Conservation (phyloP, 768 basidiomycete species). For the Trametes elegans region DNA sequence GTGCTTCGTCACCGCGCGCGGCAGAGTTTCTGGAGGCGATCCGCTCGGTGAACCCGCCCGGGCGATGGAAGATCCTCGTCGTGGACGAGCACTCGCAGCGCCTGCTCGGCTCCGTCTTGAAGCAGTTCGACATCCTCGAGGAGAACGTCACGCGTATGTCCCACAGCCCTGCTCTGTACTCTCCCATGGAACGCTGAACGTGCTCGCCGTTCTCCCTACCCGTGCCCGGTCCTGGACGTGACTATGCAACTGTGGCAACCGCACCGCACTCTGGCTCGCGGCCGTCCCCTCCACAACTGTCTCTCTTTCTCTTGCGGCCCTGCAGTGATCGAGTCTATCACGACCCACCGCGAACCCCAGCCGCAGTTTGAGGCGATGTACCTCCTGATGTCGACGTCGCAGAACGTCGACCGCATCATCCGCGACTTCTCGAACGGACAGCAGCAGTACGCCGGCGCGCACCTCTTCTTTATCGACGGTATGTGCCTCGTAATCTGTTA, state of each 20-base stretch:
- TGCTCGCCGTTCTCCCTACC: neutral
- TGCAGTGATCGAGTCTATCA: conserved; percentile 90
- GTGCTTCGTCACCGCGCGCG: neutral
- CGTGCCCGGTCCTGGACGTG: neutral
- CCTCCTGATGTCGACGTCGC: conserved; percentile 89
- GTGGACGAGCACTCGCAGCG: conserved; percentile 91
- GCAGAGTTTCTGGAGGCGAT: conserved; percentile 87
- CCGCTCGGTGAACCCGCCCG: conserved; percentile 80
- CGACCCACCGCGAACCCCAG: conserved; percentile 78
- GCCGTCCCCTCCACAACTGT: neutral
- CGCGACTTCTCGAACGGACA: conserved; percentile 68
- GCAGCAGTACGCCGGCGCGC: conserved; percentile 78
- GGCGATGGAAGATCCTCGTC: conserved; percentile 96
- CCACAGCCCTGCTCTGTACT: no score
- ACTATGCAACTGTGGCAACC: neutral
- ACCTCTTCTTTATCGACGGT: conserved; percentile 95
- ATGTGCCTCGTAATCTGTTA: conserved; percentile 21
- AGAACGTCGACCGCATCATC: conserved; percentile 91
- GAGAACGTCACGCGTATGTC: conserved; percentile 94
- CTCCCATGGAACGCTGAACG: neutral
- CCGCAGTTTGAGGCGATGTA: conserved; percentile 89
- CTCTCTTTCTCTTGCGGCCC: neutral
- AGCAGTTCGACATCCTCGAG: conserved; percentile 91
- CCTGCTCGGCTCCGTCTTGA: conserved; percentile 80
- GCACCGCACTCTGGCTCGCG: neutral